These are phyloP conservation scores for Roridomyces roridus DNA, from an alignment of 768 basidiomycete genomes.

Conservation along the genomic window DNA sequence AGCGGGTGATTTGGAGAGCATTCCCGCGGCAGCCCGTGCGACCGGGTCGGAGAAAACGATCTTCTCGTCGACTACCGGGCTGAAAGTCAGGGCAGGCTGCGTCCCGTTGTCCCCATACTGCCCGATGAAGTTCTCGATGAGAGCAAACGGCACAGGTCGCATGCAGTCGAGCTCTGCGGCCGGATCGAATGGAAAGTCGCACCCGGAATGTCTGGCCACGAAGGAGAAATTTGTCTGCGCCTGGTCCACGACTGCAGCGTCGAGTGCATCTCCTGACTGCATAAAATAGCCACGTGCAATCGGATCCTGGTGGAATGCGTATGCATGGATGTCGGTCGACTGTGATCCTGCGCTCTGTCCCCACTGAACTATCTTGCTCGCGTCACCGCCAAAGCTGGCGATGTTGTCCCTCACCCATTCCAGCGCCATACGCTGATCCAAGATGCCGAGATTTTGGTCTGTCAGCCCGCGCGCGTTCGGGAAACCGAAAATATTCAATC, in stretches of 20 bases:
- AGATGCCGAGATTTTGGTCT: conserved; percentile 34
- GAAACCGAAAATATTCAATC: conserved; percentile 18
- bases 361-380: conserved; percentile 30
- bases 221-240: conserved; percentile 16
- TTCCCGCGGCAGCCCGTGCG: conserved; percentile 3
- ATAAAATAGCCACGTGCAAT: conserved; percentile 12
- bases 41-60: conserved; percentile 15
- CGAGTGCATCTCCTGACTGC: conserved; percentile 12
- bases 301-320: conserved; percentile 16
- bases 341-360: conserved; percentile 20
- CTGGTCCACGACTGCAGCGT: not conserved
- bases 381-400: conserved; percentile 39
- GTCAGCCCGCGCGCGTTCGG: conserved; percentile 17
- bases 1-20: conserved; percentile 2
- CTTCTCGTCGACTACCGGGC: conserved; percentile 3
- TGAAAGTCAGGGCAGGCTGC: conserved; percentile 12
- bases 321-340: conserved; percentile 1
- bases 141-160: conserved; percentile 3
- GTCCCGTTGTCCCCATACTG: conserved; percentile 15
- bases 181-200: conserved; percentile 7
- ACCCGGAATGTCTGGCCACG: conserved; percentile 15
- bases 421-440: conserved; percentile 36
- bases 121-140: conserved; percentile 19
- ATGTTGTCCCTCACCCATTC: conserved; percentile 27
- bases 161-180: conserved; percentile 19